A percentile compares a stretch with the other conserved stretches of the same genome.
Evolutionary conservation across 2,329 filamentous ascomycete genomes (phyloP).

Genomic region (Diaporthe ampelina): DNA sequence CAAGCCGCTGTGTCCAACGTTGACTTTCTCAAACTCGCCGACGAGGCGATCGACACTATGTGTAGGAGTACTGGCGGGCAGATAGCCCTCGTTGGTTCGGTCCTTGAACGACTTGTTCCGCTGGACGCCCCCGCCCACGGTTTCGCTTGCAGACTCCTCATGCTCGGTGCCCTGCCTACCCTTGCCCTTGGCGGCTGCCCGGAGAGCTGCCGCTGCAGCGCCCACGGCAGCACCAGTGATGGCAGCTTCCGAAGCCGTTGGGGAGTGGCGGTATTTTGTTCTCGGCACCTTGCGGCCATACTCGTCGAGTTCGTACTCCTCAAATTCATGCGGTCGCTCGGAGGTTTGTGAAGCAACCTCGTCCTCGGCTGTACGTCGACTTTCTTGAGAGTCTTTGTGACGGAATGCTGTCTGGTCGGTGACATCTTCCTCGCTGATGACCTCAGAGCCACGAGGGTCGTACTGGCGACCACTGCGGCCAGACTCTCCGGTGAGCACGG

Average conservation of each 20-base stretch:
- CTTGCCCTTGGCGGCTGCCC: conserved; percentile 61
- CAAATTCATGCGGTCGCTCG: conserved; percentile 53
- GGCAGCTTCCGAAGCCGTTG: conserved; percentile 69
- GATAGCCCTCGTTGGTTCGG: conserved; percentile 69
- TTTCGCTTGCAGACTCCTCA: conserved; percentile 53
- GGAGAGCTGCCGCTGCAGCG: conserved; percentile 65
- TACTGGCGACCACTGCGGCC: conserved; percentile 65
- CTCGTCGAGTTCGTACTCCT: conserved; percentile 70
- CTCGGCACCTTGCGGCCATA: conserved; percentile 68
- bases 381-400: conserved; percentile 58
- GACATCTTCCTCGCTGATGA: conserved; percentile 50
- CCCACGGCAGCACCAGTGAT: conserved; percentile 70
- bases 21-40: conserved; percentile 63
- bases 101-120: conserved; percentile 77
- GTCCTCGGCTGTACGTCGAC: conserved; percentile 55
- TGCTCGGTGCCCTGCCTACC: conserved; percentile 55
- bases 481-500: conserved; percentile 75
- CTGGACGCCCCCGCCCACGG: conserved; percentile 64
- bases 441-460: conserved; percentile 55
- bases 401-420: conserved; percentile 50
- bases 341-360: conserved; percentile 56
- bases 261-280: conserved; percentile 62
- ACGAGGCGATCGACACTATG: conserved; percentile 72
- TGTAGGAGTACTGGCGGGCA: conserved; percentile 68
- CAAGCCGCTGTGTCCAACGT: conserved; percentile 77